Evolutionary conservation across 2,329 filamentous ascomycete genomes (phyloP).

Genomic region (Calonectria pteridis): DNA sequence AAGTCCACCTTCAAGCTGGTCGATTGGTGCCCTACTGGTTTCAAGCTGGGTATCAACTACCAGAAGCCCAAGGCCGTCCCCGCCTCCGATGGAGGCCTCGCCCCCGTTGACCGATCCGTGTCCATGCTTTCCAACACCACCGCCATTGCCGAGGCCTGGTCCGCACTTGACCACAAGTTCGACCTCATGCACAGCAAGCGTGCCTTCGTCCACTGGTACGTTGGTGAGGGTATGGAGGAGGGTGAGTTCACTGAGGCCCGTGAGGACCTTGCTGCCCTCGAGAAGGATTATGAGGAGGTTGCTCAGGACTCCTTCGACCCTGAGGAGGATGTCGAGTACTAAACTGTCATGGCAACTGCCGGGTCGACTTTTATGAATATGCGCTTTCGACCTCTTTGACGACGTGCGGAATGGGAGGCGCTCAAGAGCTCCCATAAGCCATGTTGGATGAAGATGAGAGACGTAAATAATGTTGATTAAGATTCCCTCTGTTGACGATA

Average conservation of each 20-base stretch:
- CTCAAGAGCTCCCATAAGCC: conserved; percentile 27
- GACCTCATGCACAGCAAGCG: conserved; percentile 85
- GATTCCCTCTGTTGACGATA: conserved; percentile 41
- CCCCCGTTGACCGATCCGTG: conserved; percentile 72
- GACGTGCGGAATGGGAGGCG: conserved; percentile 28
- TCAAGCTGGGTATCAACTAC: conserved; percentile 83
- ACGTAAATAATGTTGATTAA: conserved; percentile 43
- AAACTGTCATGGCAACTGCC: conserved; percentile 50
- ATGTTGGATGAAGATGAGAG: conserved; percentile 38
- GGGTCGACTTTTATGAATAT: conserved; percentile 27
- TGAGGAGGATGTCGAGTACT: conserved; percentile 83
- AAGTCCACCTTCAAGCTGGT: conserved; percentile 80
- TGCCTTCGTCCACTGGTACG: conserved; percentile 83
- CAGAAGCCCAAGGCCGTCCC: conserved; percentile 74
- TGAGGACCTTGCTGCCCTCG: conserved; percentile 86
- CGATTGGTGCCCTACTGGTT: conserved; percentile 81
- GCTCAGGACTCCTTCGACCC: conserved; percentile 77
- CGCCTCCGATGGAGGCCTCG: conserved; percentile 68
- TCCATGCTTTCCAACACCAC: conserved; percentile 83
- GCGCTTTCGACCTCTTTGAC: conserved; percentile 40
- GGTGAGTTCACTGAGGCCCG: conserved; percentile 90
- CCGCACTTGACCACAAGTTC: conserved; percentile 79
- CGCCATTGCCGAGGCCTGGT: conserved; percentile 80
- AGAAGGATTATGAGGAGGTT: conserved; percentile 91
- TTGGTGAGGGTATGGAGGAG: conserved; percentile 93